These are phyloP conservation scores for Hymenoscyphus albidus DNA, from an alignment of 2,329 filamentous ascomycete genomes.

Conservation along the genomic window DNA sequence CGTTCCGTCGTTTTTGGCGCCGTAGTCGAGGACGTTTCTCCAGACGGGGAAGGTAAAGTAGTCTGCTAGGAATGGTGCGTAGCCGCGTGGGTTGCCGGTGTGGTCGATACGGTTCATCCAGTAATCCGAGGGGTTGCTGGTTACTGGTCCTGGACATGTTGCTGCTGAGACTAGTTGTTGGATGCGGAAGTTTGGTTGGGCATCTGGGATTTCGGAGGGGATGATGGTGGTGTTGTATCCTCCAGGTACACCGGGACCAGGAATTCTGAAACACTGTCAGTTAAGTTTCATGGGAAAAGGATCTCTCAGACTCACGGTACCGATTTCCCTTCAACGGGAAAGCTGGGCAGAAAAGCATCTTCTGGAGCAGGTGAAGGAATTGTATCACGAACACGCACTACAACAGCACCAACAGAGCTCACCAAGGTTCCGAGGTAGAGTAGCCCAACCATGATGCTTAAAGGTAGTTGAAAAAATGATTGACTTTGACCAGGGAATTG, in stretches of 20 bases:
- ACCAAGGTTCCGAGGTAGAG: not conserved
- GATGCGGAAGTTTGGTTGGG: not conserved
- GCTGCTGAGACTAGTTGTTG: not conserved
- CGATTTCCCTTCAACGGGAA: not conserved
- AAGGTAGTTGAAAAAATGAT: not conserved
- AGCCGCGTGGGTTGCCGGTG: not conserved
- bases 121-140: not conserved
- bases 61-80: constrained; percentile 5
- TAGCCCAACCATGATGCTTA: not conserved
- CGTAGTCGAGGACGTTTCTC: constrained; percentile 70
- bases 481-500: not conserved
- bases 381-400: not conserved
- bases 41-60: constrained; percentile 35
- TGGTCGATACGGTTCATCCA: constrained; percentile 6
- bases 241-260: not conserved
- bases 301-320: not conserved
- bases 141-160: constrained; percentile 4
- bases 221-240: not conserved
- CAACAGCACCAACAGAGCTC: not conserved
- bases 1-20: constrained; percentile 59
- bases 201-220: not conserved
- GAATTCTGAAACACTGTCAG: not conserved
- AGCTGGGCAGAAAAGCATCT: not conserved
- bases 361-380: not conserved
- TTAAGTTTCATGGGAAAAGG: too few relatives aligned